Conservation (phyloP, 805 yeast species). For the Pichia membranifaciens region DNA sequence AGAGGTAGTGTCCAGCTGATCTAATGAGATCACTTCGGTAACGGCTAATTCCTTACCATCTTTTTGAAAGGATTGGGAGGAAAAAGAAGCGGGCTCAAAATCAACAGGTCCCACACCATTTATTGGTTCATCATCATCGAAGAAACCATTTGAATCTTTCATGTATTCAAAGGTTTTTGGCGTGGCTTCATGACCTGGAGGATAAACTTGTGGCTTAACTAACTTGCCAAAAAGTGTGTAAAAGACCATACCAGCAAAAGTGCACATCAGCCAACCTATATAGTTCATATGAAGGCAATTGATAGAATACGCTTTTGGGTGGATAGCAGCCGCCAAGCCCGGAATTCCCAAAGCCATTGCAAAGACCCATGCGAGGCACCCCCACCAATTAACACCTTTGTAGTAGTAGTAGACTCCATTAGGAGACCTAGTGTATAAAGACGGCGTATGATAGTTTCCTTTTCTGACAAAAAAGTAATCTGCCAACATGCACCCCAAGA, state of each 20-base stretch:
- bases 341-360: slow-evolving; percentile 23
- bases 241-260: slow-evolving; percentile 14
- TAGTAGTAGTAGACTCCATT: slow-evolving; percentile 30
- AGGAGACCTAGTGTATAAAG: slow-evolving; percentile 33
- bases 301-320: slow-evolving; percentile 15
- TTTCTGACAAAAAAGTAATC: slow-evolving; percentile 38
- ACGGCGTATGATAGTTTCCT: slow-evolving; percentile 34
- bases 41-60: slow-evolving; percentile 3
- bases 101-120: slow-evolving; percentile 19
- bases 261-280: slow-evolving; percentile 24
- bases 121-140: slow-evolving; percentile 23
- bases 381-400: slow-evolving; percentile 19
- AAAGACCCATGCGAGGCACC: slow-evolving; percentile 15
- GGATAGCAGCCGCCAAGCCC: slow-evolving; percentile 25
- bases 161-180: slow-evolving; percentile 22
- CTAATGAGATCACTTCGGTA: slow-evolving; percentile 1
- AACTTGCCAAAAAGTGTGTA: slow-evolving; percentile 15
- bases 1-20: too few species aligned
- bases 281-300: slow-evolving; percentile 20
- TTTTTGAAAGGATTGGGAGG: not conserved
- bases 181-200: slow-evolving; percentile 18
- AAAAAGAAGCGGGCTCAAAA: not conserved
- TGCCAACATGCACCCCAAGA: slow-evolving; percentile 33
- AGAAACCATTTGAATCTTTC: slow-evolving; percentile 20
- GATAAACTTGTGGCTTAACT: slow-evolving; percentile 20